A percentile compares a stretch with the other conserved stretches of the same genome.
These are phyloP conservation scores for Cyclotella baltica DNA, from an alignment of 108 stramenopile species.

Conservation along the genomic window DNA sequence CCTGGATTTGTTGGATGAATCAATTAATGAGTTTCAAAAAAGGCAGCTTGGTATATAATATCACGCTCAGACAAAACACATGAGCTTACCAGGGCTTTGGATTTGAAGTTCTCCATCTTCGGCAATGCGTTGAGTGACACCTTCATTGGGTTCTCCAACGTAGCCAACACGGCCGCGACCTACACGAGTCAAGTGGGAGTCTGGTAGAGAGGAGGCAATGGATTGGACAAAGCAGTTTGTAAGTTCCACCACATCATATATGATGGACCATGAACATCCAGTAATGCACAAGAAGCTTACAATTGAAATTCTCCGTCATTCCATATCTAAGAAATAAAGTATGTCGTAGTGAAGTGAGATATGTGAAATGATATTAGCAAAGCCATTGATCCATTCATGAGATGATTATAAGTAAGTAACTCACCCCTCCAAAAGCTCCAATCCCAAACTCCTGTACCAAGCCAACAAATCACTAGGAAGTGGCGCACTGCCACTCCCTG, in stretches of 20 bases:
- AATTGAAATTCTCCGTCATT: conserved; percentile 91
- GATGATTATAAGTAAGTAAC: too few relatives aligned
- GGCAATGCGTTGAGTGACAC: conserved; percentile 75
- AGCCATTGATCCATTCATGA: too few relatives aligned
- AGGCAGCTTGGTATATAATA: too few relatives aligned
- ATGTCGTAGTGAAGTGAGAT: too few relatives aligned
- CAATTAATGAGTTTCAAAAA: too few relatives aligned
- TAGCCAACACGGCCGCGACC: conserved; percentile 69
- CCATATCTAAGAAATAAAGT: too few relatives aligned
- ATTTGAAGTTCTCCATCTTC: conserved; percentile 84
- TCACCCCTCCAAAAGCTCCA: conserved; percentile 80
- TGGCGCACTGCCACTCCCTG: conserved; percentile 79
- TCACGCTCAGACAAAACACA: too few relatives aligned
- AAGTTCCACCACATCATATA: too few relatives aligned
- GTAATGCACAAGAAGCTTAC: conserved; percentile 5
- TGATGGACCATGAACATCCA: not conserved
- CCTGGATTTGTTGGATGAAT: too few relatives aligned
- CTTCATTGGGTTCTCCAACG: conserved; percentile 70
- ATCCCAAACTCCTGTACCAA: conserved; percentile 75
- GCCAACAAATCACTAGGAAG: conserved; percentile 63
- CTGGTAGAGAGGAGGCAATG: not conserved
- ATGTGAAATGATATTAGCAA: too few relatives aligned
- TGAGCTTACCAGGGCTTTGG: conserved; percentile 75
- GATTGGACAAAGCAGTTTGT: too few relatives aligned
- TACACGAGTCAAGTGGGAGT: conserved; percentile 62